Percentiles rank a stretch among this genome's conserved stretches.
These are phyloP conservation scores for Hemerocallis citrina DNA, from an alignment of 106 monocot species.

Conservation along the genomic window DNA sequence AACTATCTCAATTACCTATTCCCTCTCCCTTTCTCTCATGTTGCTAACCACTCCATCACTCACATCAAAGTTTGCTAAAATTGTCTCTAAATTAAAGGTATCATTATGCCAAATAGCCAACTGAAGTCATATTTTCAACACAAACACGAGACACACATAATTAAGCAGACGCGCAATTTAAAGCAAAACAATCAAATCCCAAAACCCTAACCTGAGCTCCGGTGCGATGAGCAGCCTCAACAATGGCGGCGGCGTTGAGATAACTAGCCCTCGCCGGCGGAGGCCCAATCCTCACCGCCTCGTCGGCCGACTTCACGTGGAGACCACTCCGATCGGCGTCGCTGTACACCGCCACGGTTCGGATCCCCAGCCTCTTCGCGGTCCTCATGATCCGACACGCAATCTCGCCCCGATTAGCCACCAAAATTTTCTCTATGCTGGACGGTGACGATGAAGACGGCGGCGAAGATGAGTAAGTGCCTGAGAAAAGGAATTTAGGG, in stretches of 20 bases:
- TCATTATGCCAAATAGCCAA: too few species aligned
- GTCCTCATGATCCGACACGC: constrained; percentile 87
- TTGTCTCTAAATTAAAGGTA: too few species aligned
- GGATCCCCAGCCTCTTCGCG: constrained; percentile 65
- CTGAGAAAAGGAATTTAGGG: neutral
- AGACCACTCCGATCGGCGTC: constrained; percentile 69
- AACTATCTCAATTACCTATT: too few species aligned
- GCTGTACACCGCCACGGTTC: constrained; percentile 94
- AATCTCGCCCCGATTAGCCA: constrained; percentile 98
- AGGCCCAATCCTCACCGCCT: constrained; percentile 84
- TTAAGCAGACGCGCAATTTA: too few species aligned
- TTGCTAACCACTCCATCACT: too few species aligned
- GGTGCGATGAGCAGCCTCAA: constrained; percentile 73
- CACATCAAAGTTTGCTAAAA: too few species aligned
- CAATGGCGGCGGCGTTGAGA: constrained; percentile 60
- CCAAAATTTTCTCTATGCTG: constrained; percentile 84
- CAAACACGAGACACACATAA: too few species aligned
- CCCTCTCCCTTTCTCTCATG: too few species aligned
- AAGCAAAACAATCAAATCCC: too few species aligned
- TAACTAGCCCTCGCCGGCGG: constrained; percentile 81
- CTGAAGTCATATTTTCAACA: too few species aligned
- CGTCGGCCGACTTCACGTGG: constrained; percentile 72
- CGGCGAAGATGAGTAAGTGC: constrained; percentile 15
- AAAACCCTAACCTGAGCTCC: constrained; percentile 66
- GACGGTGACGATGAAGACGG: neutral